Evolutionary conservation across 495 filamentous ascomycete species (phyloP).

Genomic region (Extremus antarcticus): DNA sequence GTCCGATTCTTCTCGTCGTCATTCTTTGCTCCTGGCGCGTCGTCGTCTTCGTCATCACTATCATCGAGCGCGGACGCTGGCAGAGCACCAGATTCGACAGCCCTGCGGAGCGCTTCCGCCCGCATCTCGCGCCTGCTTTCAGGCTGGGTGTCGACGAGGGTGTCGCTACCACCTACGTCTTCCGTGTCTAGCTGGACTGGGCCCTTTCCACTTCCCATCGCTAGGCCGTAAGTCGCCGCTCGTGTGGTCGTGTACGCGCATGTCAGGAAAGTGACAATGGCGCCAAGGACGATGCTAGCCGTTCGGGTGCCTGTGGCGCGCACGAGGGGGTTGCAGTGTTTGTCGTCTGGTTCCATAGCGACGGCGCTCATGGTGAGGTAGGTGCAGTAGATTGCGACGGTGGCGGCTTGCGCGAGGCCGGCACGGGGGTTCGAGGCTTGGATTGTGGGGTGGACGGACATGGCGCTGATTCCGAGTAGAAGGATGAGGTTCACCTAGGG

Average conservation of each 20-base stretch:
- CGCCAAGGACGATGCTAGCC: slow-evolving; percentile 79
- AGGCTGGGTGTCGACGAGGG: slow-evolving; percentile 82
- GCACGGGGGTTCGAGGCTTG: slow-evolving; percentile 90
- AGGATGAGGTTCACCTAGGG: slow-evolving; percentile 69
- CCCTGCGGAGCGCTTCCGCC: slow-evolving; percentile 76
- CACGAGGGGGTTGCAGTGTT: slow-evolving; percentile 83
- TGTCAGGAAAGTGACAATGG: slow-evolving; percentile 91
- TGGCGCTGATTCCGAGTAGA: slow-evolving; percentile 64
- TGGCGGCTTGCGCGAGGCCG: slow-evolving; percentile 88
- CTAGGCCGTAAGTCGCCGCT: slow-evolving; percentile 87
- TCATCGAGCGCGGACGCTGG: slow-evolving; percentile 85
- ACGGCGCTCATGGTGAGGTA: slow-evolving; percentile 98
- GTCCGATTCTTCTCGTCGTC: slow-evolving; percentile 85
- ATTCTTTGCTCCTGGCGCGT: slow-evolving; percentile 38
- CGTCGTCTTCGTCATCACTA: slow-evolving; percentile 39
- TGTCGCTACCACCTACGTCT: slow-evolving; percentile 67
- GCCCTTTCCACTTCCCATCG: slow-evolving; percentile 48
- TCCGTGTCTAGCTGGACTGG: slow-evolving; percentile 45
- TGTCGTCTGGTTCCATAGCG: slow-evolving; percentile 95
- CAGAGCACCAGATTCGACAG: slow-evolving; percentile 80
- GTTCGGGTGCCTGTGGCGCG: slow-evolving; percentile 83
- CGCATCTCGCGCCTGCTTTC: slow-evolving; percentile 77
- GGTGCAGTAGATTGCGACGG: slow-evolving; percentile 96
- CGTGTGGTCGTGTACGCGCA: slow-evolving; percentile 96
- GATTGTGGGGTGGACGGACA: slow-evolving; percentile 82